Evolutionary conservation across 768 basidiomycete genomes (phyloP), one percentile per base, ranked within the genome.

Genomic region (Mrakia hoshinonis): DNA sequence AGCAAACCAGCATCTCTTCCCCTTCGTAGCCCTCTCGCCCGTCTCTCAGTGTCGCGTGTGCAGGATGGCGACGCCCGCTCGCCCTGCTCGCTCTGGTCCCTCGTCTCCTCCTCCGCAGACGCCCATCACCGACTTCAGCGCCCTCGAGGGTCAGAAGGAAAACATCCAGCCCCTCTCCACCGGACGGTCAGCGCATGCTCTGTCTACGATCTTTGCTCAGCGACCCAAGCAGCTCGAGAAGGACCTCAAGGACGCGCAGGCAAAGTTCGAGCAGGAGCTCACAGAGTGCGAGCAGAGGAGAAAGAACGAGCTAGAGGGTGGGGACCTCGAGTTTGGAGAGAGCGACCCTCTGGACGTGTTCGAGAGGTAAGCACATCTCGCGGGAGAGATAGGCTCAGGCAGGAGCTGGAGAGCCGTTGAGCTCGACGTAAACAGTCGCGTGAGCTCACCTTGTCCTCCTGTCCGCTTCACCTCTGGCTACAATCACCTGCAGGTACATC

Each of bases 311-410:
- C 73, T 73, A 2, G 80, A 78, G 18, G 79, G 79, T 1, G 65
- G 64, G 20, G 58, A 52, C 12, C 54, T 39, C 71, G 87, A 89
- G 73, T 90, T 91, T 70, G 79, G 80, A 13, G 89, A 89, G 73
- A 67, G 67, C 36, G 96, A 97, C 77, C 89, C 93, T 4, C 84
- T 98, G 31, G 88, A 89, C 1, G 84, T 87, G 0, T 95, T 92
- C 74, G 85, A 90, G 78, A 83, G 87, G 77, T 96, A 34, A 68
- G 77, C 74, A 43, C n/a, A 12, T 5, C 2, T 11, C 26, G 12
- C 55, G 4, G 20, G 13, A 54, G 10, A 15, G 1, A 24, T 18
- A 38, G 52, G 26, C 43, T 20, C 46, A 18, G 26, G 29, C 39
- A n/a, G n/a, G n/a, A n/a, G n/a, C n/a, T n/a, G n/a, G n/a, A n/a